Evolutionary conservation across 176 grass and related monocot species (phyloP).

Genomic region (Aegilops bicornis): DNA sequence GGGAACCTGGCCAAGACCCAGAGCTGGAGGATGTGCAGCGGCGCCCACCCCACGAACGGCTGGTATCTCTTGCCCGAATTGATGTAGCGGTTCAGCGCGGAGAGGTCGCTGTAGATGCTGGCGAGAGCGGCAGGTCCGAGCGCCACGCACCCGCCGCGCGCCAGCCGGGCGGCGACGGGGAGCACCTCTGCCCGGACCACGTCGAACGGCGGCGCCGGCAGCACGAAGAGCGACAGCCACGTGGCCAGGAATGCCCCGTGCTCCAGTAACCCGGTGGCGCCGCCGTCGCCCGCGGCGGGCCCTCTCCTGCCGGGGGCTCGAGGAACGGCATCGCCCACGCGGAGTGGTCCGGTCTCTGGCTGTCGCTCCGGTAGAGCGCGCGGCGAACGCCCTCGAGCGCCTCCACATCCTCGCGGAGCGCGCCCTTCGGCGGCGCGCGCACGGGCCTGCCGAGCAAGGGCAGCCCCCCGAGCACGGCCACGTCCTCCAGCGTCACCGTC

Average conservation of each 20-base stretch:
- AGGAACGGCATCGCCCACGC: conserved; percentile 85
- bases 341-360: conserved; percentile 80
- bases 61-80: not conserved
- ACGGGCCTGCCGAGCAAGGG: not conserved
- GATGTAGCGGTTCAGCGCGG: conserved; percentile 20
- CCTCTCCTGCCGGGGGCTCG: not conserved
- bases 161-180: conserved; percentile 68
- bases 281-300: not conserved
- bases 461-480: conserved; percentile 59
- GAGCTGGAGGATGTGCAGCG: conserved; percentile 68
- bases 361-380: conserved; percentile 62
- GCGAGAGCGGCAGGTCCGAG: conserved; percentile 73
- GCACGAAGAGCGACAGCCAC: conserved; percentile 52
- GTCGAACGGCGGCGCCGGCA: conserved; percentile 33
- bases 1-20: conserved; percentile 89
- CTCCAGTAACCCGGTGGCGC: conserved; percentile 36
- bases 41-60: conserved; percentile 47
- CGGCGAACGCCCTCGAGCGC: conserved; percentile 58
- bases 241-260: conserved; percentile 81
- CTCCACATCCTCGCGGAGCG: conserved; percentile 42
- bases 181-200: conserved; percentile 25
- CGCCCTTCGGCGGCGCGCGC: not conserved
- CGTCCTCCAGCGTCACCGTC: conserved; percentile 73
- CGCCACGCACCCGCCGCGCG: conserved; percentile 60
- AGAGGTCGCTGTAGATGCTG: conserved; percentile 63